Percentiles rank a stretch among this genome's conserved stretches.
These are phyloP conservation scores for Tylopilus intermedius DNA, from an alignment of 768 basidiomycete genomes.

Conservation along the genomic window DNA sequence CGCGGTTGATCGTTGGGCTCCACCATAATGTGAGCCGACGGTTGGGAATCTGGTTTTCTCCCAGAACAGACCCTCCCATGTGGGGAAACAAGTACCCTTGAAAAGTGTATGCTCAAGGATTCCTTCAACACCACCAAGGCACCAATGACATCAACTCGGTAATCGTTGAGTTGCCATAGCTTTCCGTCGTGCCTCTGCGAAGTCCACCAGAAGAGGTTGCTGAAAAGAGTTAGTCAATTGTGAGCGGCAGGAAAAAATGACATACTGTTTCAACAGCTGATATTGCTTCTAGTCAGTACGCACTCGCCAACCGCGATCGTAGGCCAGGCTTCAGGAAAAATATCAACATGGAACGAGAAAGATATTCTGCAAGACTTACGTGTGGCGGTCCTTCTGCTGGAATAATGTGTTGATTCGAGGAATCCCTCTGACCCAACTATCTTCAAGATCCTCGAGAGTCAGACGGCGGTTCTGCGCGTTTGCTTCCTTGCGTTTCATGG, in stretches of 20 bases:
- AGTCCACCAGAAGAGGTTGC: slow-evolving; percentile 99
- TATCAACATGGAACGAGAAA: neutral
- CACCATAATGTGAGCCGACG: slow-evolving; percentile 99
- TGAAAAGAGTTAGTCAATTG: slow-evolving; percentile 28
- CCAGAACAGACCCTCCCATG: slow-evolving; percentile 99
- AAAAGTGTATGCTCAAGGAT: slow-evolving; percentile 96
- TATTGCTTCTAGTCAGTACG: slow-evolving; percentile 98
- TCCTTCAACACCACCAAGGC: slow-evolving; percentile 95
- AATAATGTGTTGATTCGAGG: slow-evolving; percentile 98
- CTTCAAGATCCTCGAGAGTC: slow-evolving; percentile 95
- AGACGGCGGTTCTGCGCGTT: slow-evolving; percentile 96
- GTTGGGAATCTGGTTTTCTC: slow-evolving; percentile 97
- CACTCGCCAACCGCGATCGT: slow-evolving; percentile 98
- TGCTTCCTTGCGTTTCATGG: slow-evolving; percentile 99
- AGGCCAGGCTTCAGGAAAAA: slow-evolving; percentile 60
- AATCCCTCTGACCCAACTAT: slow-evolving; percentile 98
- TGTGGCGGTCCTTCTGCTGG: slow-evolving; percentile 98
- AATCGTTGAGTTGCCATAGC: slow-evolving; percentile 96
- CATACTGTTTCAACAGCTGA: slow-evolving; percentile 84
- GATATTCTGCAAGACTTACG: slow-evolving; percentile 40
- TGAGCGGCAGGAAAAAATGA: slow-evolving; percentile 5
- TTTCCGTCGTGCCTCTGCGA: slow-evolving; percentile 95
- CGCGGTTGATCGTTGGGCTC: slow-evolving; percentile 98
- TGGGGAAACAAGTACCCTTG: slow-evolving; percentile 97
- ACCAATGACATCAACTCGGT: slow-evolving; percentile 98